Conservation (phyloP, 176 grass and related monocot genomes). For the Oryza australiensis region DNA sequence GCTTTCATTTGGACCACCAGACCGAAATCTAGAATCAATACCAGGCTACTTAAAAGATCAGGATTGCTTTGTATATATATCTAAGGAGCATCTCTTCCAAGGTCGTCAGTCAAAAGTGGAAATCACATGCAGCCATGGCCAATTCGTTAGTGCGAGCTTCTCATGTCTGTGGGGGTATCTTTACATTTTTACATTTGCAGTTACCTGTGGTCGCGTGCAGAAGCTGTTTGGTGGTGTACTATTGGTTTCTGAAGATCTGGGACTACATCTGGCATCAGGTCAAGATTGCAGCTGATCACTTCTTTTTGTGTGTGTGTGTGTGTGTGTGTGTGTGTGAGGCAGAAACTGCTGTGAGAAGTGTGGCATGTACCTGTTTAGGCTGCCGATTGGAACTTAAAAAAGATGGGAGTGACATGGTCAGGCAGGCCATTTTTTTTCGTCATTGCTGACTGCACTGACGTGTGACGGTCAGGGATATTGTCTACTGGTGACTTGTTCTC, state of each 20-base stretch:
- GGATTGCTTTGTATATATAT: not conserved
- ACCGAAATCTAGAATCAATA: not conserved
- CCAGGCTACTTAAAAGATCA: not conserved
- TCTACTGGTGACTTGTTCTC: not conserved
- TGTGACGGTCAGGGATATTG: not conserved
- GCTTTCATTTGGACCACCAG: not conserved
- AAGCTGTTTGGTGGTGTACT: not conserved
- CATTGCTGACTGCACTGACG: conserved; percentile 7
- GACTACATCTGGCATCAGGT: not conserved
- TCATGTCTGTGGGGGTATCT: not conserved
- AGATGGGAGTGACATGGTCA: not conserved
- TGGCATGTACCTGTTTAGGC: not conserved
- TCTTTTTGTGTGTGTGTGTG: too few species aligned
- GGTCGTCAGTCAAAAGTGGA: not conserved
- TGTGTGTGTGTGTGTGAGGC: too few species aligned
- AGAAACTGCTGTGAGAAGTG: not conserved
- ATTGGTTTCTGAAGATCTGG: not conserved
- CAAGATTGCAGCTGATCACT: not conserved
- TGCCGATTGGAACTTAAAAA: not conserved
- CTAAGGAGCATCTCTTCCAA: not conserved
- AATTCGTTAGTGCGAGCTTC: too few species aligned
- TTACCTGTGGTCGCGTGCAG: not conserved
- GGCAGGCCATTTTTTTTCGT: conserved; percentile 1
- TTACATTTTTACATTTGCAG: not conserved
- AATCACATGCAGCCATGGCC: not conserved